Percentiles rank a stretch among this genome's conserved stretches.
phyloP scores from a whole-genome alignment of 2,329 filamentous ascomycete genomes.

The Colletotrichum phormii region DNA sequence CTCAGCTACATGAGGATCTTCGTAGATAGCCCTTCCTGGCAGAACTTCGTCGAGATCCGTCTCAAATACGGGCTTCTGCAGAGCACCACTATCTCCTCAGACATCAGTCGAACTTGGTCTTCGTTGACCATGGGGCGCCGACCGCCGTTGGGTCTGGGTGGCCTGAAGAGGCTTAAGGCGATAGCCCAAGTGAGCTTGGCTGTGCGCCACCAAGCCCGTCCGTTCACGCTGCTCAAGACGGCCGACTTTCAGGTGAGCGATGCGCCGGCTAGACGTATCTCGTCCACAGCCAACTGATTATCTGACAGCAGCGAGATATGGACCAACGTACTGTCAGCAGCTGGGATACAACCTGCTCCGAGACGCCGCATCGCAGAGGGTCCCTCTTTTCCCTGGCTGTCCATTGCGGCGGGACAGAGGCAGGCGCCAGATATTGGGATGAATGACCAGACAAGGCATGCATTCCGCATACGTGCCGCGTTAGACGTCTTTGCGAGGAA shows the following conservation, averaged over 20 bases:
- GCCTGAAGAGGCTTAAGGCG: constrained; percentile 13
- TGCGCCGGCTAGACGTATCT: constrained; percentile 2
- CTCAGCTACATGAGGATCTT: constrained; percentile 28
- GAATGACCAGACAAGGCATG: constrained; percentile 14
- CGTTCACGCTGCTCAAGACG: constrained; percentile 27
- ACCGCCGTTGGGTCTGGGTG: constrained; percentile 13
- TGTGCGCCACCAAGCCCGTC: constrained; percentile 15
- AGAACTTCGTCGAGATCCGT: constrained; percentile 15
- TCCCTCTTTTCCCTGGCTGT: neutral
- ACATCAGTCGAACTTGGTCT: constrained; percentile 14
- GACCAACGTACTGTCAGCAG: neutral
- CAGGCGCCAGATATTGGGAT: constrained; percentile 19
- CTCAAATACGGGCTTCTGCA: constrained; percentile 31
- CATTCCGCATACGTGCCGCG: neutral
- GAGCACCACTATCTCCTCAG: constrained; percentile 15
- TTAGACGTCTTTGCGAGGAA: neutral
- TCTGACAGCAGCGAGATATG: neutral
- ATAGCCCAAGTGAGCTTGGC: constrained; percentile 20
- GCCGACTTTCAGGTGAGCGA: constrained; percentile 27
- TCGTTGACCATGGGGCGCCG: constrained; percentile 1
- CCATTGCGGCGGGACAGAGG: constrained; percentile 15
- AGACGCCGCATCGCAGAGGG: neutral
- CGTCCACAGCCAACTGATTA: neutral
- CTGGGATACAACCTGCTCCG: neutral
- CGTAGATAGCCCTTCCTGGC: constrained; percentile 8